Conservation (phyloP, 176 grass and related monocot species). For the Bromus sterilis region DNA sequence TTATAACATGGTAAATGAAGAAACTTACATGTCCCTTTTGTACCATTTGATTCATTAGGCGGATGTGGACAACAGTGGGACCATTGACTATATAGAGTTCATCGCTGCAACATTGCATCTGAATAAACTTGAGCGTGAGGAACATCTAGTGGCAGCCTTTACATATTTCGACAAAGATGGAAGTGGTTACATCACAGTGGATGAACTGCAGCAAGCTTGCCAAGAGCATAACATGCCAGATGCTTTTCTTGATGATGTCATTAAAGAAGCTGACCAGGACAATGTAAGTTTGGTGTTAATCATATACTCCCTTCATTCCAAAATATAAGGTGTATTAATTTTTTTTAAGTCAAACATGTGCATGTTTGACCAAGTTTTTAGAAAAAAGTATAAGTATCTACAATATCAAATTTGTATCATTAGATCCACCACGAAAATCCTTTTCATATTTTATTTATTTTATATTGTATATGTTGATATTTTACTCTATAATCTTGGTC, state of each 20-base stretch:
- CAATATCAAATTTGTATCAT: too few relatives aligned
- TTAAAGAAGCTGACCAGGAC: slow-evolving; percentile 95
- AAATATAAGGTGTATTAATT: too few relatives aligned
- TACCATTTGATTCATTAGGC: slow-evolving; percentile 48
- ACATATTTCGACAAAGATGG: slow-evolving; percentile 98
- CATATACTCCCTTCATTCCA: too few relatives aligned
- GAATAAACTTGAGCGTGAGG: slow-evolving; percentile 94
- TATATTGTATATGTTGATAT: too few relatives aligned
- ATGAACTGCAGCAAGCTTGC: slow-evolving; percentile 95
- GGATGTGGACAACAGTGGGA: slow-evolving; percentile 94
- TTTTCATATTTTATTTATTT: too few relatives aligned
- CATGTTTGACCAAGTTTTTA: too few relatives aligned
- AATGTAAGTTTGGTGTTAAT: slow-evolving; percentile 72
- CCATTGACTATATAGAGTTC: slow-evolving; percentile 97
- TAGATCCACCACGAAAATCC: too few relatives aligned
- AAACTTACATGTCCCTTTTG: slow-evolving; percentile 11
- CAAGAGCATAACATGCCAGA: slow-evolving; percentile 96
- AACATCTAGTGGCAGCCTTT: slow-evolving; percentile 93
- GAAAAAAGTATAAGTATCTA: too few relatives aligned
- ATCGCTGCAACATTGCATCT: slow-evolving; percentile 99
- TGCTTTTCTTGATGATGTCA: slow-evolving; percentile 93
- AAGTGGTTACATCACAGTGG: slow-evolving; percentile 96
- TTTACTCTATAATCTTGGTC: too few relatives aligned
- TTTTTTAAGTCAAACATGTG: too few relatives aligned
- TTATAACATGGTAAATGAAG: neutral